Conservation (phyloP, 352 stramenopile genomes). For the Thraustochytrium striatum region DNA sequence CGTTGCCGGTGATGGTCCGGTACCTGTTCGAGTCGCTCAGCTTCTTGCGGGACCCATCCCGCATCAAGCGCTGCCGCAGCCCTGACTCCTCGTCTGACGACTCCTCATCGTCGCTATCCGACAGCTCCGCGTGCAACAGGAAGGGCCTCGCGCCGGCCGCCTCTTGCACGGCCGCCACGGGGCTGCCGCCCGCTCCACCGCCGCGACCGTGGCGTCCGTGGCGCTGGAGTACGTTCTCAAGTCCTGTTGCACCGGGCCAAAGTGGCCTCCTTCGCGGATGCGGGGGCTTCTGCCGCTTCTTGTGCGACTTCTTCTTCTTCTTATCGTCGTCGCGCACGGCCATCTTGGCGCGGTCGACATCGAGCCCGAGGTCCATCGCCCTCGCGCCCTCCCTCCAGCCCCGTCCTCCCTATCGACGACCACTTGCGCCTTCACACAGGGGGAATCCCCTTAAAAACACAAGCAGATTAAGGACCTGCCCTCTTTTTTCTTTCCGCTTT, state of each 20-base stretch:
- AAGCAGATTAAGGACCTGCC: too few relatives aligned
- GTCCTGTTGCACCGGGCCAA: background rate
- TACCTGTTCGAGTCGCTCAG: background rate
- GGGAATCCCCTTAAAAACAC: too few relatives aligned
- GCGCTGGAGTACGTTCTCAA: background rate
- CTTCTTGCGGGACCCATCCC: background rate
- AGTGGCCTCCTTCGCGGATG: background rate
- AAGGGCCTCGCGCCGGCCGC: background rate
- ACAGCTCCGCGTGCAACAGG: slow-evolving; percentile 5
- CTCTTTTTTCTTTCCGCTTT: background rate
- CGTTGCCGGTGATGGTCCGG: slow-evolving; percentile 25
- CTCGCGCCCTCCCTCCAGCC: background rate
- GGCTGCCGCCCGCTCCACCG: background rate
- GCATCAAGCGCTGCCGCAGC: background rate
- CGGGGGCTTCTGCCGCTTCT: background rate
- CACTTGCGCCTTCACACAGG: too few relatives aligned
- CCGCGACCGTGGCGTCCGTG: background rate
- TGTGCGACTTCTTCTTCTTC: slow-evolving; percentile 15
- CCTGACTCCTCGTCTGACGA: slow-evolving; percentile 5
- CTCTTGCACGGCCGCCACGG: background rate
- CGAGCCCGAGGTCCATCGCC: slow-evolving; percentile 21
- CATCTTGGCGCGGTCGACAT: slow-evolving; percentile 15
- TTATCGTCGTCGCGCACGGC: slow-evolving; percentile 28
- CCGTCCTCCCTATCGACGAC: too few relatives aligned
- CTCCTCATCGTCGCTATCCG: background rate